Evolutionary conservation across 305 asterid species (phyloP), one percentile per base, ranked within the genome.

Genomic region (Fraxinus albicans): DNA sequence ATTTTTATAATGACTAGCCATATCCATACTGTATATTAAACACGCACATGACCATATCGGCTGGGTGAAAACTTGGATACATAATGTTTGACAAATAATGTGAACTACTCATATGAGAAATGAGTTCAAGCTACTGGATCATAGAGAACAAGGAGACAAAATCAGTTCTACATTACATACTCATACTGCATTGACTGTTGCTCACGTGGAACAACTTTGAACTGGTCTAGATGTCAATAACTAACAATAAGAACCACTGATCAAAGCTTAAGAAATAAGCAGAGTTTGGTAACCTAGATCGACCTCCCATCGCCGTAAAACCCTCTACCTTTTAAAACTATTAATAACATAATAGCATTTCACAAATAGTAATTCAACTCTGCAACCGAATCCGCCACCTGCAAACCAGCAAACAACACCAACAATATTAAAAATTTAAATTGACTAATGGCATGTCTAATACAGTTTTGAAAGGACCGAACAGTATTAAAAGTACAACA

Each of bases 161-260:
- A 38, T 31, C 81, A 34, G 85, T 82, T 82, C 73, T 25, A 63
- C 23, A 82, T 72, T 82, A 82, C 87, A 86, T 73, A 77, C 63
- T 79, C 86, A 38, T 21, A 83, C 80, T 80, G 77, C 78, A 38
- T 78, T 47, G 31, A 79, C 73, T 21, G 35, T 38, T 47, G 44
- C 69, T 82, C 83, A 72, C 79, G 53, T 77, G 38, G 72, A 40
- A 79, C 79, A 69, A 78, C 72, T 79, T 72, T 13, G 40, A 76
- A 42, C 78, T 29, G 67, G 74, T 80, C 75, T 44, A 9, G 75
- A 63, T 21, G 58, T 50, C 33, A 12, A 58, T 31, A 85, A 85
- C 58, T 21, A 21, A 70, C 69, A 65, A 69, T 15, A 73, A 69
- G 80, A 76, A 42, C 84, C 82, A 55, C 73, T 8, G 78, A 76